phyloP scores from a whole-genome alignment of 2,329 filamentous ascomycete species.

The Calonectria honghensis region DNA sequence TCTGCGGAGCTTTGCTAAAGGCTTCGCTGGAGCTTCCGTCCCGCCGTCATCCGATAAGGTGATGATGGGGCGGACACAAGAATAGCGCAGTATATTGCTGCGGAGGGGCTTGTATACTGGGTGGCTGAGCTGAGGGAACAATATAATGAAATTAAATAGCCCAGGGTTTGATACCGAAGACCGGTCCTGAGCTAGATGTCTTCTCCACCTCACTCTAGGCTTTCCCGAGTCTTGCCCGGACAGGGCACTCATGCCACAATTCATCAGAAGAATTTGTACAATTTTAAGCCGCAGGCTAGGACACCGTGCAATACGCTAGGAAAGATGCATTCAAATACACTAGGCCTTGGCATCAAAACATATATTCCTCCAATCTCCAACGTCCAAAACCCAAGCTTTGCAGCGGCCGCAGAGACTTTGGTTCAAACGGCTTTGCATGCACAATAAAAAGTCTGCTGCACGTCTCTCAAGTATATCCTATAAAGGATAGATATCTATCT shows the following conservation, averaged over 20 bases:
- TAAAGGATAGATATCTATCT: neutral
- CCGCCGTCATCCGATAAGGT: neutral
- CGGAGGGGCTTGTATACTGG: neutral
- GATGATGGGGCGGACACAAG: neutral
- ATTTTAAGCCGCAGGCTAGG: too few relatives aligned
- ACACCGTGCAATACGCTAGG: too few relatives aligned
- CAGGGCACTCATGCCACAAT: too few relatives aligned
- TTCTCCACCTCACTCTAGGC: too few relatives aligned
- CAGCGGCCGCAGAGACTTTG: neutral
- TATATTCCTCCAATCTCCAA: neutral
- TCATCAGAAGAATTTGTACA: too few relatives aligned
- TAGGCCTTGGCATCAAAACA: too few relatives aligned
- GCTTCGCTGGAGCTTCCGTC: neutral
- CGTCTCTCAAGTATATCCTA: neutral
- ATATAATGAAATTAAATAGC: neutral
- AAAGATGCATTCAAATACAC: too few relatives aligned
- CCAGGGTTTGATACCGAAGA: neutral
- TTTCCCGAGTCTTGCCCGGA: neutral
- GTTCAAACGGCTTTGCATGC: neutral
- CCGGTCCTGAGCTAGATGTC: too few relatives aligned
- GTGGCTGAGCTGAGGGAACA: neutral
- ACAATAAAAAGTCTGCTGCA: neutral
- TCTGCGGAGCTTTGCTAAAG: neutral
- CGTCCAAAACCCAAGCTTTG: neutral
- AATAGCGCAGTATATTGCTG: neutral